Base-by-base conservation (phyloP, 1,139 yeast genomes). In the Pichia sp. region DNA sequence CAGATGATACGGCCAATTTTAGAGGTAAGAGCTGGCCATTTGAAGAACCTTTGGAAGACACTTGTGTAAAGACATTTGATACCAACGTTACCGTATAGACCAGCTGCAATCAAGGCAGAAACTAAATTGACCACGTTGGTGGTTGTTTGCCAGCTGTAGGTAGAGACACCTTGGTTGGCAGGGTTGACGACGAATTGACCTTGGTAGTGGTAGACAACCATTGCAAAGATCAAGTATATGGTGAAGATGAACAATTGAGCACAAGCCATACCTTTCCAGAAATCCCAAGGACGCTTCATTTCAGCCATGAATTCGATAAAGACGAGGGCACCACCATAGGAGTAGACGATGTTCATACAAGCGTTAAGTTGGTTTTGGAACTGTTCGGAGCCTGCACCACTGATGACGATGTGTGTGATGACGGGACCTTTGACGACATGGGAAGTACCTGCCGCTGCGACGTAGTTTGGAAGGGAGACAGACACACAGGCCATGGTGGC, bases 251-350 rank as follows among this genome's bases (percentile, higher is more conserved):
- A 67, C n/a, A 63, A 27, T 60, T 76, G 76, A n/a, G 78, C 78
- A 43, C 67, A 58, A 14, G 71, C 63, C 73, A 76, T 73, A 46
- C 78, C 79, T 63, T 75, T 73, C 73, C 76, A 70, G 67, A 76
- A 76, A 60, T 76, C 79, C 69, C 64, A 65, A 27, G 79, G 79
- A 48, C 75, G 67, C 55, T 69, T 69, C 75, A 76, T 71, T 63
- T 76, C 79, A 7, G 78, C 73, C 74, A 76, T 71, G 58, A 75
- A 71, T 60, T 75, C 78, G 41, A 72, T 67, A 63, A 75, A 75
- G 56, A 75, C 72, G 60, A 75, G 70, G 27, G 79, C 77, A 63
- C 79, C 79, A 55, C 79, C 79, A 67, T 74, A 76, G 5, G 79
- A 73, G 58, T 72, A 76, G 38, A 75, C 78, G 62, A 75, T 73